phyloP scores from a whole-genome alignment of 2,329 filamentous ascomycete genomes.

The Cryoendolithus antarcticus region DNA sequence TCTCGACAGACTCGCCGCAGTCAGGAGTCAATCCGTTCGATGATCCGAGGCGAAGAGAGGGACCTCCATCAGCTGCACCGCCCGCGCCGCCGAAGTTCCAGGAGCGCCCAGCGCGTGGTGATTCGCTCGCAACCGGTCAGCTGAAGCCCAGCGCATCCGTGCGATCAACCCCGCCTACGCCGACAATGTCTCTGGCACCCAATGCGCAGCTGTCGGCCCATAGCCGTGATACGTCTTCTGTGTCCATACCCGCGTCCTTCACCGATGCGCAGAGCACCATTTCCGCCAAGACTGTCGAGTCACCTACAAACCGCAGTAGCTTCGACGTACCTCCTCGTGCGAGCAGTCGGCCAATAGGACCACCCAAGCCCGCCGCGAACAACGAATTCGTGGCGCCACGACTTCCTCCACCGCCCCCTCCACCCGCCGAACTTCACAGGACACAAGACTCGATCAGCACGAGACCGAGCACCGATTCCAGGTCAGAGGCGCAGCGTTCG shows the following conservation, averaged over 20 bases:
- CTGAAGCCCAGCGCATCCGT: constrained; percentile 13
- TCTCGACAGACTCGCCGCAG: constrained; percentile 25
- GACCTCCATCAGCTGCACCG: constrained; percentile 12
- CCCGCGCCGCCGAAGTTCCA: constrained; percentile 27
- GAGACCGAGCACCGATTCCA: constrained; percentile 26
- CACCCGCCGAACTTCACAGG: constrained; percentile 23
- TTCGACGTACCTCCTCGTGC: constrained; percentile 36
- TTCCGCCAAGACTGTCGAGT: constrained; percentile 12
- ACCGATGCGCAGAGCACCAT: constrained; percentile 22
- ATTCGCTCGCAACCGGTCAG: constrained; percentile 39
- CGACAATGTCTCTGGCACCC: constrained; percentile 20
- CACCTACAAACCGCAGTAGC: constrained; percentile 19
- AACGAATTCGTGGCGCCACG: constrained; percentile 35
- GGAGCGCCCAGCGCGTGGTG: constrained; percentile 43
- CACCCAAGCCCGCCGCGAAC: constrained; percentile 27
- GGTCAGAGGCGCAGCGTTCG: constrained; percentile 18
- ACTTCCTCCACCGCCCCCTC: constrained; percentile 30
- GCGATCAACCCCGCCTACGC: constrained; percentile 22
- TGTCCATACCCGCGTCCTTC: constrained; percentile 23
- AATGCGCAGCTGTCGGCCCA: constrained; percentile 13
- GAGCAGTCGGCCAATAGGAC: constrained; percentile 31
- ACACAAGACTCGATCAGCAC: constrained; percentile 34
- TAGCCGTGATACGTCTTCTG: constrained; percentile 28
- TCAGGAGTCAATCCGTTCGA: constrained; percentile 27
- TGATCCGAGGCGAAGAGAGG: constrained; percentile 24